Evolutionary conservation across 1,139 yeast genomes (phyloP).

Genomic region (Taphrina populina): DNA sequence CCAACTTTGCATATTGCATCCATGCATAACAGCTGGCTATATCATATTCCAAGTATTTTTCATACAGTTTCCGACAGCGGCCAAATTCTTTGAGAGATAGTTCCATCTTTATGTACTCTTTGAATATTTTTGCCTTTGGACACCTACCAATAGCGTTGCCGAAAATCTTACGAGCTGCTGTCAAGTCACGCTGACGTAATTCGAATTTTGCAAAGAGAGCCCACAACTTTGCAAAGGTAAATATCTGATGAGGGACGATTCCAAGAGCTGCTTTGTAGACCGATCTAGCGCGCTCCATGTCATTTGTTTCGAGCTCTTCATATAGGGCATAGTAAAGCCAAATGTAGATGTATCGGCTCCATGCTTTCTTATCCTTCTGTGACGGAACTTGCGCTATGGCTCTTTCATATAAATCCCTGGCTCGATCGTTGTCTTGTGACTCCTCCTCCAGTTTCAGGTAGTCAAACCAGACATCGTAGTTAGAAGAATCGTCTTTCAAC

Average conservation of each 20-base stretch:
- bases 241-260: slow-evolving; percentile 56
- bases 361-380: slow-evolving; percentile 46
- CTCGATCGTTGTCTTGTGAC: slow-evolving; percentile 42
- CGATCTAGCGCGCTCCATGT: slow-evolving; percentile 52
- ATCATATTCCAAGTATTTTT: slow-evolving; percentile 61
- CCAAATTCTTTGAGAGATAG: slow-evolving; percentile 67
- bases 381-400: slow-evolving; percentile 52
- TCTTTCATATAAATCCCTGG: slow-evolving; percentile 50
- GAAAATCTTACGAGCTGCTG: slow-evolving; percentile 63
- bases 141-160: slow-evolving; percentile 70
- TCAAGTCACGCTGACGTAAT: slow-evolving; percentile 56
- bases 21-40: slow-evolving; percentile 52
- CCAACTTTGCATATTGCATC: slow-evolving; percentile 67
- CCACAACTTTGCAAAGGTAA: slow-evolving; percentile 78
- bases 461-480: slow-evolving; percentile 82
- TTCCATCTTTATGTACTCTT: slow-evolving; percentile 59
- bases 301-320: slow-evolving; percentile 56
- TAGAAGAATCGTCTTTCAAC: slow-evolving; percentile 53
- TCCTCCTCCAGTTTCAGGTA: slow-evolving; percentile 55
- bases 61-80: slow-evolving; percentile 70
- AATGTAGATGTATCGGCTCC: slow-evolving; percentile 69
- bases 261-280: slow-evolving; percentile 55
- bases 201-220: slow-evolving; percentile 69
- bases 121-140: slow-evolving; percentile 61
- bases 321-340: slow-evolving; percentile 69